Evolutionary conservation across 2,329 filamentous ascomycete genomes (phyloP).

Genomic region (Pseudocercospora fijiensis): DNA sequence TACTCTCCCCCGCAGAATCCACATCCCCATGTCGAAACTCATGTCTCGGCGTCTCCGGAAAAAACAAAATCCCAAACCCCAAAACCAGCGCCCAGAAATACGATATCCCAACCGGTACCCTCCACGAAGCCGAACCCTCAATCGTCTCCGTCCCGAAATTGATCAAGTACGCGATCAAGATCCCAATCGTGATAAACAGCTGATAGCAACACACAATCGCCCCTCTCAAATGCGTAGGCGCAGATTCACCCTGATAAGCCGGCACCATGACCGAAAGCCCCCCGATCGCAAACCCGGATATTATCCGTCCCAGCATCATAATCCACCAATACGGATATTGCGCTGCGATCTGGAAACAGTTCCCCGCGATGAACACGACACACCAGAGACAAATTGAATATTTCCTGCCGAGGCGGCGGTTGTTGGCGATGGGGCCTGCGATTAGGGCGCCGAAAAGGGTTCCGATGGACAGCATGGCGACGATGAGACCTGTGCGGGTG

Average conservation of each 20-base stretch:
- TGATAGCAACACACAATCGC: conserved; percentile 64
- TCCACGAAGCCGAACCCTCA: conserved; percentile 20
- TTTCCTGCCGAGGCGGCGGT: neutral
- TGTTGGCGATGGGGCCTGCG: neutral
- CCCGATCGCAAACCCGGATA: conserved; percentile 53
- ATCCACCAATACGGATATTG: conserved; percentile 54
- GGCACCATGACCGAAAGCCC: neutral
- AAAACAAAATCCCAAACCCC: neutral
- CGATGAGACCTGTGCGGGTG: conserved; percentile 60
- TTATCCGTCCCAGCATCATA: conserved; percentile 61
- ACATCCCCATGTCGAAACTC: neutral
- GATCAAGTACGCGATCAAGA: conserved; percentile 49
- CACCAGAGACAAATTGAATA: conserved; percentile 56
- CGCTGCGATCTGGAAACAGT: neutral
- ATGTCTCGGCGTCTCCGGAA: neutral
- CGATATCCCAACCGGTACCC: conserved; percentile 48
- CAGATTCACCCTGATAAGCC: conserved; percentile 50
- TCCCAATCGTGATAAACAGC: conserved; percentile 66
- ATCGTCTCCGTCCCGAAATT: neutral
- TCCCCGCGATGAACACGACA: conserved; percentile 40
- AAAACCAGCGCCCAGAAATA: conserved; percentile 29
- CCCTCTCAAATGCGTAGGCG: conserved; percentile 62
- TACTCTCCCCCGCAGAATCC: neutral
- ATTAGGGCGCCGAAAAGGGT: neutral
- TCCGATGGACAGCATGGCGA: neutral